A percentile compares a stretch with the other conserved stretches of the same genome.
These are phyloP conservation scores for Magnusiomyces magnusii DNA, from an alignment of 1,139 yeast genomes.

Conservation along the genomic window DNA sequence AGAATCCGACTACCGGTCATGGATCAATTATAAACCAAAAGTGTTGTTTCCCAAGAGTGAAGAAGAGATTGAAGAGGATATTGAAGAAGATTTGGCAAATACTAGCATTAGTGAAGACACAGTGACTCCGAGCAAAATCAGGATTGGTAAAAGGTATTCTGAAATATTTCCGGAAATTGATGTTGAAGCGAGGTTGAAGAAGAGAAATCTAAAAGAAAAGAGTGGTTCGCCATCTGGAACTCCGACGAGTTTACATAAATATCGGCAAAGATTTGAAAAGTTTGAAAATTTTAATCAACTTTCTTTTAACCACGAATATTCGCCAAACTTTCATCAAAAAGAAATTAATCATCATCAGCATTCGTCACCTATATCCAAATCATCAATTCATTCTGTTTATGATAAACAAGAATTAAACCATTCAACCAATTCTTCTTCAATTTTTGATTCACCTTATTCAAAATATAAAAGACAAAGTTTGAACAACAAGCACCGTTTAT, in stretches of 20 bases:
- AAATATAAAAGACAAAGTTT: too few species aligned
- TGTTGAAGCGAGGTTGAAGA: too few species aligned
- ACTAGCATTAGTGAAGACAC: too few species aligned
- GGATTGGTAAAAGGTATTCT: neutral
- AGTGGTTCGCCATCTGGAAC: too few species aligned
- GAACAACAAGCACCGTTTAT: neutral
- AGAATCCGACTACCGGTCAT: conserved; percentile 19
- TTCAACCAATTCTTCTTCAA: too few species aligned
- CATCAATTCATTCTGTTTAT: neutral
- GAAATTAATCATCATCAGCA: neutral
- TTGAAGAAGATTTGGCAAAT: too few species aligned
- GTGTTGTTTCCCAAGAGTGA: conserved; percentile 19
- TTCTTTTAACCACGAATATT: neutral
- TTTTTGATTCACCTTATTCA: neutral
- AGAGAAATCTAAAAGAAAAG: too few species aligned
- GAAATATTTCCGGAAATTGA: neutral
- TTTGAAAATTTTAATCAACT: neutral
- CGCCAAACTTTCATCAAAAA: too few species aligned
- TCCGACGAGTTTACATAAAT: neutral
- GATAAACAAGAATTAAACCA: too few species aligned
- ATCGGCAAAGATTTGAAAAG: neutral
- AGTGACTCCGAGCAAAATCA: neutral
- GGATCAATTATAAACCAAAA: conserved; percentile 21
- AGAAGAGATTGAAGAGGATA: neutral
- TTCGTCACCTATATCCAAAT: neutral